phyloP scores from a whole-genome alignment of 1,284 basidiomycete species.

The Coniferiporia sulphurascens region DNA sequence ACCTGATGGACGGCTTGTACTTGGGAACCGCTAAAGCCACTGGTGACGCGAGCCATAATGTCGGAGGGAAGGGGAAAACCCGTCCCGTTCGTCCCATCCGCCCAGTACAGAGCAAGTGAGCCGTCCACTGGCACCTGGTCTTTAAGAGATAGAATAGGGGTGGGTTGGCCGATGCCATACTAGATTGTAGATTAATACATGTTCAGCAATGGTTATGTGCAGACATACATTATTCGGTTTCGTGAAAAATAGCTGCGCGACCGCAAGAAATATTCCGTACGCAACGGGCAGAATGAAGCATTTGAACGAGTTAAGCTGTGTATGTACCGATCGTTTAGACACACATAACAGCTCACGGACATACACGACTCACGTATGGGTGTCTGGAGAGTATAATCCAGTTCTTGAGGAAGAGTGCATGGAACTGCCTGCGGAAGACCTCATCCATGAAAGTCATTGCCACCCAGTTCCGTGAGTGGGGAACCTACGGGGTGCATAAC shows the following conservation, averaged over 20 bases:
- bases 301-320: conserved; percentile 57
- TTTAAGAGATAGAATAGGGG: conserved; percentile 45
- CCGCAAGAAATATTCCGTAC: conserved; percentile 64
- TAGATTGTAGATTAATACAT: conserved; percentile 24
- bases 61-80: conserved; percentile 45
- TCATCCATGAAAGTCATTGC: conserved; percentile 10
- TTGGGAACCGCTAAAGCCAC: conserved; percentile 43
- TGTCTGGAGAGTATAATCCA: conserved; percentile 66
- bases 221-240: conserved; percentile 51
- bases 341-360: not conserved
- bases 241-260: conserved; percentile 52
- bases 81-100: conserved; percentile 52
- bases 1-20: conserved; percentile 43
- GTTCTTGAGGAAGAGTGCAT: conserved; percentile 67
- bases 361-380: conserved; percentile 45
- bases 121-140: conserved; percentile 49
- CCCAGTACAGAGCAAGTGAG: conserved; percentile 56
- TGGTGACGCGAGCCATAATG: conserved; percentile 53
- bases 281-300: conserved; percentile 66
- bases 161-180: conserved; percentile 61
- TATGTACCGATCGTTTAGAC: conserved; percentile 18
- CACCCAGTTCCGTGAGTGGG: no score
- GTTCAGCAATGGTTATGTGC: not conserved
- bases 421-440: conserved; percentile 44
- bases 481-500: no score